Percentiles rank a stretch among this genome's conserved stretches.
Evolutionary conservation across 2,329 filamentous ascomycete species (phyloP).

Genomic region (Diaporthe citrichinensis): DNA sequence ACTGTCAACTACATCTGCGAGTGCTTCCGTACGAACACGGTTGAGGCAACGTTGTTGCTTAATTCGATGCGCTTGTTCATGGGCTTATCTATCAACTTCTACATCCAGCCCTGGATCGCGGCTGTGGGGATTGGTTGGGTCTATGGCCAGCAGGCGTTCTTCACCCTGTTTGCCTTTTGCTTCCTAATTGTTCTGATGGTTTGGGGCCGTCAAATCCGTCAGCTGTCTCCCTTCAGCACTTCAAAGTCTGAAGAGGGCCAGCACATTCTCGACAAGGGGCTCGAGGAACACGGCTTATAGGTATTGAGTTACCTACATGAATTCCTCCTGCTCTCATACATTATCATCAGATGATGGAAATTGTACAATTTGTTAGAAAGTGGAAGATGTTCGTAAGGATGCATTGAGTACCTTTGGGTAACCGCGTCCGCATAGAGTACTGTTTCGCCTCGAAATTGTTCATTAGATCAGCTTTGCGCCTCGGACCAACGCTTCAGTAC

Average conservation of each 20-base stretch:
- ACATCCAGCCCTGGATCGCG: slow-evolving; percentile 54
- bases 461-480: neutral
- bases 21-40: slow-evolving; percentile 53
- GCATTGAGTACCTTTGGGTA: neutral
- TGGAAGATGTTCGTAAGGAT: neutral
- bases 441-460: neutral
- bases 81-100: slow-evolving; percentile 56
- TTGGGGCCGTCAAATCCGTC: slow-evolving; percentile 46
- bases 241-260: slow-evolving; percentile 42
- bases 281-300: slow-evolving; percentile 17
- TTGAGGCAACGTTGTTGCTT: slow-evolving; percentile 53
- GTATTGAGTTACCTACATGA: neutral
- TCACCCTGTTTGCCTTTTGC: slow-evolving; percentile 48
- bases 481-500: slow-evolving; percentile 1
- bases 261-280: slow-evolving; percentile 7
- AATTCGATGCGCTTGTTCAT: slow-evolving; percentile 54
- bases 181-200: slow-evolving; percentile 49
- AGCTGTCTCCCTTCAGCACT: slow-evolving; percentile 39
- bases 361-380: neutral
- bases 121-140: slow-evolving; percentile 55
- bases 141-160: slow-evolving; percentile 58
- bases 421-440: neutral
- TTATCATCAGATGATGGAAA: neutral
- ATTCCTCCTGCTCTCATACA: neutral
- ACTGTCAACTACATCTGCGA: slow-evolving; percentile 51